Evolutionary conservation across 805 yeast genomes (phyloP).

Genomic region (Spathaspora arborariae): DNA sequence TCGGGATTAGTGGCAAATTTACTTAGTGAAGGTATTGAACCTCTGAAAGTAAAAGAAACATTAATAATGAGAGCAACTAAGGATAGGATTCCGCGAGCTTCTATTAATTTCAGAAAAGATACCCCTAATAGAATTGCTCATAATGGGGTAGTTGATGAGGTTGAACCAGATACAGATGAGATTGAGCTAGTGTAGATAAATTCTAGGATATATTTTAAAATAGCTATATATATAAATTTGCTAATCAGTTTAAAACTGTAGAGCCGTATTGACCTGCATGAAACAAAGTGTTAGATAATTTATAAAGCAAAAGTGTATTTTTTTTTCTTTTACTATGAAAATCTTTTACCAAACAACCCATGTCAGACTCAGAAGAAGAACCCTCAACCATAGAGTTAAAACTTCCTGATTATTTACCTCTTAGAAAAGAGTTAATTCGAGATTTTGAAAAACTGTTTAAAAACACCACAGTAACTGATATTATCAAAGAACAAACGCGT

Average conservation of each 20-base stretch:
- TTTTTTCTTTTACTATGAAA: background rate
- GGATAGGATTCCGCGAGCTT: slow-evolving; percentile 32
- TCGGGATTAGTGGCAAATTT: slow-evolving; percentile 60
- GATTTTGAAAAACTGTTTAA: slow-evolving; percentile 12
- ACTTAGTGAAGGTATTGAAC: slow-evolving; percentile 47
- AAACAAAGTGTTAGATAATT: too few relatives aligned
- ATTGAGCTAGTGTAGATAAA: too few relatives aligned
- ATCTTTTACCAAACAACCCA: background rate
- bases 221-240: background rate
- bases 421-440: slow-evolving; percentile 8
- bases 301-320: background rate
- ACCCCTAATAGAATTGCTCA: background rate
- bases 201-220: too few relatives aligned
- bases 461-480: slow-evolving; percentile 7
- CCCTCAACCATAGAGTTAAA: slow-evolving; percentile 1
- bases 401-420: slow-evolving; percentile 15
- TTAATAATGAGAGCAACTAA: slow-evolving; percentile 45
- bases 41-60: slow-evolving; percentile 36
- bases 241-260: too few relatives aligned
- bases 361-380: background rate
- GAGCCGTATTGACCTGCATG: too few relatives aligned
- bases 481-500: slow-evolving; percentile 7
- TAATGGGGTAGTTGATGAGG: background rate
- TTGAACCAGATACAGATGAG: background rate
- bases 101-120: background rate